Conservation (phyloP, 768 basidiomycete species). For the Termitomyces sp. region DNA sequence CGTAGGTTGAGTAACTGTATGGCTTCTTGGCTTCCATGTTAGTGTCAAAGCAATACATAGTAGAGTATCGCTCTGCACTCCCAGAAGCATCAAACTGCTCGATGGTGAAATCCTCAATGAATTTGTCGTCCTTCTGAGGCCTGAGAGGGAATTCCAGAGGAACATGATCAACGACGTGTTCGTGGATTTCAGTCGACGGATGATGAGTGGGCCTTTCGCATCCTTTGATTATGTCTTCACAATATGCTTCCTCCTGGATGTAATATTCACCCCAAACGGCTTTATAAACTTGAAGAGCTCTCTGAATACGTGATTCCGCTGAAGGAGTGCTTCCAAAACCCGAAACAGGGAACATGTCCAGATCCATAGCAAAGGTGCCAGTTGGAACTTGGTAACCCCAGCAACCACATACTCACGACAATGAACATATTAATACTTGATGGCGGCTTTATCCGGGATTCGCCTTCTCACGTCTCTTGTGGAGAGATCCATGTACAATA, state of each 20-base stretch:
- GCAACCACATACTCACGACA: neutral
- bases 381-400: neutral
- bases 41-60: conserved; percentile 6
- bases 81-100: conserved; percentile 11
- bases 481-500: neutral
- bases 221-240: conserved; percentile 8
- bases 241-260: conserved; percentile 32
- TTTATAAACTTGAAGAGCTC: conserved; percentile 26
- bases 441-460: neutral
- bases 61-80: conserved; percentile 7
- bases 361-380: conserved; percentile 6
- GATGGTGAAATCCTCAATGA: conserved; percentile 8
- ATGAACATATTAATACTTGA: neutral
- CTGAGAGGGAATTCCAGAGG: conserved; percentile 2
- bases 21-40: neutral
- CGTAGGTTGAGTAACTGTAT: conserved; percentile 27
- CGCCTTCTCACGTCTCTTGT: neutral
- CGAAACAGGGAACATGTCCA: neutral
- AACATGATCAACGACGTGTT: neutral
- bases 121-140: neutral
- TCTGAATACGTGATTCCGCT: neutral
- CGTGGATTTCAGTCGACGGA: neutral
- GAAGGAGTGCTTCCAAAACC: neutral
- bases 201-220: conserved; percentile 4
- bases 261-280: conserved; percentile 42